Percentiles rank a stretch among this genome's conserved stretches.
These are phyloP conservation scores for Centella asiatica DNA, from an alignment of 129 eudicot species.

Conservation along the genomic window DNA sequence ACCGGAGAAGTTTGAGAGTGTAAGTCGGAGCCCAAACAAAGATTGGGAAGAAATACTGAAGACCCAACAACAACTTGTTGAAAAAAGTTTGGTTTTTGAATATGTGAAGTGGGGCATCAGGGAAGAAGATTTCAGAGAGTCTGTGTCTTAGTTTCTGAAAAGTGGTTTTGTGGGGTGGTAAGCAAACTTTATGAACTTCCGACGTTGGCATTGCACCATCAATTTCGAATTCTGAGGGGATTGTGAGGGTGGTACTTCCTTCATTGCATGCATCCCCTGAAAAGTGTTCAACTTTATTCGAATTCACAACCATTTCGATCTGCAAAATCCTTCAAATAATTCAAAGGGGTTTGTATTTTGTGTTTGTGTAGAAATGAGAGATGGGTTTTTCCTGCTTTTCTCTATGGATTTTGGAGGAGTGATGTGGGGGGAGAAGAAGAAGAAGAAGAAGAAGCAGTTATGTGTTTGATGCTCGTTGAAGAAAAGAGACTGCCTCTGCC, in stretches of 20 bases:
- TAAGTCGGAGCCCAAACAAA: conserved; percentile 94
- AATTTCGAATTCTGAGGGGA: conserved; percentile 4
- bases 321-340: not conserved
- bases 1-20: conserved; percentile 42
- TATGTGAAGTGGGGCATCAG: conserved; percentile 85
- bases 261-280: conserved; percentile 16
- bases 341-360: not conserved
- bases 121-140: conserved; percentile 73
- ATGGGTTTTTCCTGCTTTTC: no score
- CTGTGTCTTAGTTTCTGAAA: conserved; percentile 52
- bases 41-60: conserved; percentile 84
- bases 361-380: not conserved
- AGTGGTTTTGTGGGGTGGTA: conserved; percentile 59
- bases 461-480: conserved; percentile 12
- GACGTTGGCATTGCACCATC: conserved; percentile 24
- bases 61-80: conserved; percentile 44
- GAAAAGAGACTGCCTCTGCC: conserved; percentile 16
- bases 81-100: conserved; percentile 67
- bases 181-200: conserved; percentile 53
- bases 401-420: no score
- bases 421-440: not conserved
- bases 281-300: conserved; percentile 47
- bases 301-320: conserved; percentile 34
- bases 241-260: conserved; percentile 4
- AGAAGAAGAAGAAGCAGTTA: conserved; percentile 9